phyloP scores from a whole-genome alignment of 768 basidiomycete species.

The Tricholoma terreum region DNA sequence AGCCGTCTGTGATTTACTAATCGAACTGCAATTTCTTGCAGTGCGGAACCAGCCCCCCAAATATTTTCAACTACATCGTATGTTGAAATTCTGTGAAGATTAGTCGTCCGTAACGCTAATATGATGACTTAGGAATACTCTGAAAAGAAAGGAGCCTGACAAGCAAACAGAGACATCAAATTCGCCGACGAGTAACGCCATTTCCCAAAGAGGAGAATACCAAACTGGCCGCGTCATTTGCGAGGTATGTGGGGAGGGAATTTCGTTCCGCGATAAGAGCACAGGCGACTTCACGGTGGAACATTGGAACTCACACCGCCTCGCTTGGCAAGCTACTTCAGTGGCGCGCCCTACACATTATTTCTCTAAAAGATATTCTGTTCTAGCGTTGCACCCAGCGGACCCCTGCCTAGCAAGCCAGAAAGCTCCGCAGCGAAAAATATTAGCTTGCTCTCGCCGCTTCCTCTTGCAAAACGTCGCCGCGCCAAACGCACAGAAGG shows the following conservation, averaged over 20 bases:
- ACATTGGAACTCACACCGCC: conserved; percentile 68
- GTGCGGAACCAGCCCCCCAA: not conserved
- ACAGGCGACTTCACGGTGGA: conserved; percentile 62
- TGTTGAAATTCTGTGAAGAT: not conserved
- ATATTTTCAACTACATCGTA: not conserved
- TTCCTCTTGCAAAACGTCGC: conserved; percentile 58
- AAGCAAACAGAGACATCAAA: conserved; percentile 13
- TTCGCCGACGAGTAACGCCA: conserved; percentile 2
- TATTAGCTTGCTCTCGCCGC: conserved; percentile 37
- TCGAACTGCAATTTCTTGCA: not conserved
- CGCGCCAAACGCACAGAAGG: conserved; percentile 76
- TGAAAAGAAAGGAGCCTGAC: conserved; percentile 25
- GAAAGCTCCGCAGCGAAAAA: conserved; percentile 34
- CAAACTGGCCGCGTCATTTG: conserved; percentile 64
- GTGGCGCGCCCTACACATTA: not conserved
- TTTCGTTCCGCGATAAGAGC: conserved; percentile 65
- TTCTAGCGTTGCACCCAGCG: not conserved
- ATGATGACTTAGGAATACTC: conserved; percentile 6
- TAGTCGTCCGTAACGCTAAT: not conserved
- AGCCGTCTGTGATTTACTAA: not conserved
- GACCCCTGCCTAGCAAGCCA: not conserved
- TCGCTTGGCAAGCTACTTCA: conserved; percentile 46
- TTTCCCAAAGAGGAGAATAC: conserved; percentile 45
- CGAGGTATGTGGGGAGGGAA: conserved; percentile 55
- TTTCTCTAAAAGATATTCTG: not conserved